Percentiles rank a stretch among this genome's conserved stretches.
These are phyloP conservation scores for Flaveria ramosissima DNA, from an alignment of 129 eudicot genomes.

Conservation along the genomic window DNA sequence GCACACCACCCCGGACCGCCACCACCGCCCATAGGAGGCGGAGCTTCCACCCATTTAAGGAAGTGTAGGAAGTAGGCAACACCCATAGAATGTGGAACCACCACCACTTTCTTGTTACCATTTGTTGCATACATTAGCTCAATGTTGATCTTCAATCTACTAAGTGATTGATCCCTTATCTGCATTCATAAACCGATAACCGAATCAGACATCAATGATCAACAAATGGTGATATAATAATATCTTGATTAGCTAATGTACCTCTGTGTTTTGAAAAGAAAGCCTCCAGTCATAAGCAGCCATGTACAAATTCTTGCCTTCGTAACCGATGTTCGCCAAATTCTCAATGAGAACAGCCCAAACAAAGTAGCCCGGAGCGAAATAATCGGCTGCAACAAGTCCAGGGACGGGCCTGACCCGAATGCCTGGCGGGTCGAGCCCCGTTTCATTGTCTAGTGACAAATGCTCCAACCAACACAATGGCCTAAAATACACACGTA, in stretches of 20 bases:
- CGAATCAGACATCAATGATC: neutral
- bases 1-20: constrained; percentile 91
- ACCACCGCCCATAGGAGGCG: constrained; percentile 83
- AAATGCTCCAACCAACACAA: constrained; percentile 97
- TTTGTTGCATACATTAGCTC: constrained; percentile 80
- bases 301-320: constrained; percentile 82
- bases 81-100: constrained; percentile 97
- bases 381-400: constrained; percentile 89
- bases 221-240: neutral
- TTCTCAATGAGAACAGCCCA: constrained; percentile 90
- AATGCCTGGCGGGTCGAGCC: constrained; percentile 97
- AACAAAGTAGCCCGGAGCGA: constrained; percentile 93
- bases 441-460: constrained; percentile 81
- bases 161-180: constrained; percentile 80
- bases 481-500: constrained; percentile 55
- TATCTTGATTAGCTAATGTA: constrained; percentile 14
- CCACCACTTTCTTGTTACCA: constrained; percentile 90
- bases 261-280: constrained; percentile 95
- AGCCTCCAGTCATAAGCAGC: constrained; percentile 97
- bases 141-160: constrained; percentile 83
- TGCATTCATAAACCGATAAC: constrained; percentile 26
- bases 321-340: constrained; percentile 82
- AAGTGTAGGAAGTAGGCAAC: constrained; percentile 80
- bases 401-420: constrained; percentile 89
- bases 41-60: constrained; percentile 87